phyloP scores from a whole-genome alignment of 1,284 basidiomycete species.

The Ustilago trichophora region DNA sequence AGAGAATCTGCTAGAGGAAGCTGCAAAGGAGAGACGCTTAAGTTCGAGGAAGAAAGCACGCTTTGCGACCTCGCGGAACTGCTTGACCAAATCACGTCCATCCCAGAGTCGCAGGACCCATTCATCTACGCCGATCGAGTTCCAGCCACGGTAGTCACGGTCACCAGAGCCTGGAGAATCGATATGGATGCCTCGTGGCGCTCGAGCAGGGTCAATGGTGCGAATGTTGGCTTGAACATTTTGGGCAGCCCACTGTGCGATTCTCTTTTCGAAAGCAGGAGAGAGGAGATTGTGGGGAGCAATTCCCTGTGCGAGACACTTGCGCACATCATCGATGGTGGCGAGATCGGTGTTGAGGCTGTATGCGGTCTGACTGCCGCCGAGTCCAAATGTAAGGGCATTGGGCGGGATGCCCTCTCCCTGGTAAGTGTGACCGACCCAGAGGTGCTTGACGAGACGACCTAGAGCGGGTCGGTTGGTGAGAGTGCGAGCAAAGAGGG shows the following conservation, averaged over 20 bases:
- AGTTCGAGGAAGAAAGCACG: conserved; percentile 49
- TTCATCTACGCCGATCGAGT: conserved; percentile 50
- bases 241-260: conserved; percentile 46
- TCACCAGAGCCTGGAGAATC: conserved; percentile 47
- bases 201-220: conserved; percentile 39
- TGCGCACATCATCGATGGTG: conserved; percentile 34
- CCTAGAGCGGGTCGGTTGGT: conserved; percentile 46
- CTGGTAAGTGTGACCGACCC: conserved; percentile 49
- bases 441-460: conserved; percentile 47
- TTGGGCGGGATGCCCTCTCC: conserved; percentile 42
- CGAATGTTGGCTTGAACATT: conserved; percentile 46
- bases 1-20: conserved; percentile 9
- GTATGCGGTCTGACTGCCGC: conserved; percentile 36
- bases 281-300: conserved; percentile 37
- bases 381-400: conserved; percentile 34
- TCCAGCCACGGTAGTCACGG: conserved; percentile 31
- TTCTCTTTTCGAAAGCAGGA: conserved; percentile 43
- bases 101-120: conserved; percentile 53
- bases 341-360: conserved; percentile 42
- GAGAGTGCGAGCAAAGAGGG: conserved; percentile 44
- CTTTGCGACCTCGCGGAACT: conserved; percentile 39
- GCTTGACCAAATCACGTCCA: conserved; percentile 44
- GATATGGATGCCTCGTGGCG: conserved; percentile 43
- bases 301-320: conserved; percentile 32
- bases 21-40: conserved; percentile 32